Conservation (phyloP, 2,329 filamentous ascomycete genomes). For the Pseudocercospora eumusae region DNA sequence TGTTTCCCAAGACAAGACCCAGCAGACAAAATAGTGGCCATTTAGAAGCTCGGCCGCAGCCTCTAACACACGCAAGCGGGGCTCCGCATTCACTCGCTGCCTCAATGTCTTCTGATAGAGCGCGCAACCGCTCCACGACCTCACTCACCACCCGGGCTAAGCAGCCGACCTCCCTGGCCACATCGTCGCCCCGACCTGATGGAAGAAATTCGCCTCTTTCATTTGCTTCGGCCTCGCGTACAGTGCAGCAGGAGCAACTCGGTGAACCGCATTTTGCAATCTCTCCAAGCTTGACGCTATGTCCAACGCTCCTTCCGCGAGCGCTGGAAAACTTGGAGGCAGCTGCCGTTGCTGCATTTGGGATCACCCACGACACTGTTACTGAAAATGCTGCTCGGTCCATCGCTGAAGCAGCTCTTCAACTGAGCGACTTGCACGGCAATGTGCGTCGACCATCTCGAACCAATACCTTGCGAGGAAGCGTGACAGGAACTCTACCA, state of each 20-base stretch:
- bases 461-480: conserved; percentile 57
- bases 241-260: conserved; percentile 26
- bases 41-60: conserved; percentile 27
- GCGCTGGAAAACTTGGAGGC: conserved; percentile 94
- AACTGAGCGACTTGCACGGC: conserved; percentile 30
- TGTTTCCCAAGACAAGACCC: conserved; percentile 38
- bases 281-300: conserved; percentile 56
- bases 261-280: conserved; percentile 52
- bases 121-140: conserved; percentile 30
- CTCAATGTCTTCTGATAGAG: conserved; percentile 35
- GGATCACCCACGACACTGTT: conserved; percentile 85
- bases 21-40: conserved; percentile 42
- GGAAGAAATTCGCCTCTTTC: conserved; percentile 38
- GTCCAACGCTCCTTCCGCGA: conserved; percentile 64
- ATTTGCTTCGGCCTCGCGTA: conserved; percentile 27
- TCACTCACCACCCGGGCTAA: conserved; percentile 30
- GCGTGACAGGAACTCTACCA: conserved; percentile 56
- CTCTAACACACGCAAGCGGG: conserved; percentile 33
- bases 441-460: conserved; percentile 34
- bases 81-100: conserved; percentile 35
- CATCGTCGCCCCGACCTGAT: conserved; percentile 35
- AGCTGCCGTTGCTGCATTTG: conserved; percentile 82
- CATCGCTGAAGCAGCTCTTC: conserved; percentile 78
- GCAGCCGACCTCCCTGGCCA: conserved; percentile 28
- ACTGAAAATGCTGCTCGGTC: conserved; percentile 87